Evolutionary conservation across 768 basidiomycete species (phyloP), one percentile per base, ranked within the genome.

Genomic region (Termitomyces sp.): DNA sequence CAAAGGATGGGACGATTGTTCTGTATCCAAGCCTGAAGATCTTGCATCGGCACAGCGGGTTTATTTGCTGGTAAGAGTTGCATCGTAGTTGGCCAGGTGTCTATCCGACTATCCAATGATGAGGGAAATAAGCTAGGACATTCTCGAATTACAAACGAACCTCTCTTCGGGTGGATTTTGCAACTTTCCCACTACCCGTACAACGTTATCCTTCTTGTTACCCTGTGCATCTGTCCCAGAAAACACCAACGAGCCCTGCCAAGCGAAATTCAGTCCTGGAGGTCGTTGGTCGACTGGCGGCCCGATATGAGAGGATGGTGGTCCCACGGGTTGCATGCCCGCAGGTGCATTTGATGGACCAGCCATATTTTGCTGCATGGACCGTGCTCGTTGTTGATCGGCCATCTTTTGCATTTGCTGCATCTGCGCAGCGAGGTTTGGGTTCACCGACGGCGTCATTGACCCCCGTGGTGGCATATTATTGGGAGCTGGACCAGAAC

Each of bases 61-160:
- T 79, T 75, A 41, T 69, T 68, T 23, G 77, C 72, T 7, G 77
- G 69, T 16, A 67, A 68, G 7, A 85, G 66, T 1, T 66, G 61
- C 59, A 87, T 59, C 3, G 63, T 61, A 8, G 60, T 54, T 1
- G 86, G 86, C 86, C 85, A 88, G 0, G 73, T 78, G 2, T 80
- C 73, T 7, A 75, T 59, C 44, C 68, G 79, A 52, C 86, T 88
- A 62, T 10, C 30, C 1, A 43, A 48, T 17, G 9, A 49, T 1
- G 21, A 44, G 54, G 1, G 1, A 27, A 53, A 27, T 19, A 50
- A 58, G 21, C 11, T 43, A 51, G 42, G 52, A 41, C n/a, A 37
- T 35, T 40, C 40, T 39, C 3, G n/a, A 17, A 37, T 55, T 14
- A 32, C 11, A 34, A 40, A 48, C 11, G 30, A 25, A 70, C 79